A percentile compares a stretch with the other conserved stretches of the same genome.
Conservation (phyloP, 192 early-diverging fungal species). For the Funneliformis geosporum region DNA sequence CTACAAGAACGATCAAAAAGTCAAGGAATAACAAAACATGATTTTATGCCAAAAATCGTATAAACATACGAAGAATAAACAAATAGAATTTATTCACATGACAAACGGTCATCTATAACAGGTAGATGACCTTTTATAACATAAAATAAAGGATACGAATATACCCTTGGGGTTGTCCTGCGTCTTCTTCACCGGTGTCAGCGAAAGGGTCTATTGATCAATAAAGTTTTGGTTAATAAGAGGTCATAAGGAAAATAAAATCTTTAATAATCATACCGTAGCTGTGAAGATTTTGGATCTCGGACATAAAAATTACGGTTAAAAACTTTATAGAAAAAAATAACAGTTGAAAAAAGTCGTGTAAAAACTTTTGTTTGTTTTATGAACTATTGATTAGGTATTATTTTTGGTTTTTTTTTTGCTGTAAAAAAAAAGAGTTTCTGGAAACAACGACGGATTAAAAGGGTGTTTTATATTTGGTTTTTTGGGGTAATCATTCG, state of each 20-base stretch:
- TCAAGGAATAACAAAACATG: slow-evolving; percentile 24
- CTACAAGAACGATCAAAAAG: slow-evolving; percentile 46
- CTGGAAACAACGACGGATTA: too few species aligned
- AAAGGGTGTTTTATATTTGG: too few species aligned
- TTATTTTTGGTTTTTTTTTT: neutral
- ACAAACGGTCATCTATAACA: neutral
- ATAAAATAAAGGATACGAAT: slow-evolving; percentile 43
- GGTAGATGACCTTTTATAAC: neutral
- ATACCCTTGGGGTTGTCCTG: slow-evolving; percentile 46
- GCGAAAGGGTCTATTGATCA: slow-evolving; percentile 49
- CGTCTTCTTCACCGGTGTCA: slow-evolving; percentile 48
- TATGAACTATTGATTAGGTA: neutral
- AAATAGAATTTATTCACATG: neutral
- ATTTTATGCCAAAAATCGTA: neutral
- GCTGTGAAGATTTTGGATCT: slow-evolving; percentile 49
- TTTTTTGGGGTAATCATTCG: too few species aligned
- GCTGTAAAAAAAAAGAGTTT: too few species aligned
- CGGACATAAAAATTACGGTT: slow-evolving; percentile 46
- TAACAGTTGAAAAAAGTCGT: neutral
- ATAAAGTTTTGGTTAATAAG: neutral
- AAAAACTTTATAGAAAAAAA: neutral
- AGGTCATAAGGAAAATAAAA: neutral
- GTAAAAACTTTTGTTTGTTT: neutral
- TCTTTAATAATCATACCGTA: slow-evolving; percentile 38
- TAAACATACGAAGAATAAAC: neutral